Evolutionary conservation across 2,329 filamentous ascomycete genomes (phyloP).

Genomic region (Setomelanomma holmii): DNA sequence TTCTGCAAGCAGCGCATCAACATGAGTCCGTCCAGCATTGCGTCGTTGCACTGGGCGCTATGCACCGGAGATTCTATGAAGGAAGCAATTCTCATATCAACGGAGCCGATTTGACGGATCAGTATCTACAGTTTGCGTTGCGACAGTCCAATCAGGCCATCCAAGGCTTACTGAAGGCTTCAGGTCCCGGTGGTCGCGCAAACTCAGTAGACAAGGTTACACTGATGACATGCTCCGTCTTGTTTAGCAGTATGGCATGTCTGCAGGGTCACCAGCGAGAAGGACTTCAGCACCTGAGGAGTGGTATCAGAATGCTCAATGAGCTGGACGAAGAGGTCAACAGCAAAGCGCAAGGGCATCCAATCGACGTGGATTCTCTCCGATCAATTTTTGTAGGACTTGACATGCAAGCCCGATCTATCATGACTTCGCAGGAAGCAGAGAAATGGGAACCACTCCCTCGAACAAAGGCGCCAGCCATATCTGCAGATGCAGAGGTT

Average conservation of each 20-base stretch:
- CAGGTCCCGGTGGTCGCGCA: conserved; percentile 1
- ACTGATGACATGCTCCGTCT: conserved; percentile 39
- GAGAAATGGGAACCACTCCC: conserved; percentile 33
- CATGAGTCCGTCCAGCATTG: conserved; percentile 40
- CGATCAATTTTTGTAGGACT: conserved; percentile 39
- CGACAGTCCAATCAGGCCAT: conserved; percentile 41
- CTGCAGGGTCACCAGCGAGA: conserved; percentile 40
- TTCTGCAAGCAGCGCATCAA: conserved; percentile 42
- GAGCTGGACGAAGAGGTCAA: conserved; percentile 31
- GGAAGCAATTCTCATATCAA: conserved; percentile 26
- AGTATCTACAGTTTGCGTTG: conserved; percentile 39
- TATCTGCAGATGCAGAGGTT: conserved; percentile 9
- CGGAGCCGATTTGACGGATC: conserved; percentile 28
- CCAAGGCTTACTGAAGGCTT: conserved; percentile 25
- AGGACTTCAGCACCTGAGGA: conserved; percentile 39
- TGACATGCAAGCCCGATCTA: conserved; percentile 38
- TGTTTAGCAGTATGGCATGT: conserved; percentile 42
- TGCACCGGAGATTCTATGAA: conserved; percentile 41
- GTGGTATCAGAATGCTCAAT: conserved; percentile 38
- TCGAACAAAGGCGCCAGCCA: conserved; percentile 7
- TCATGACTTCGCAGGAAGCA: conserved; percentile 29
- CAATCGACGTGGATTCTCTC: conserved; percentile 35
- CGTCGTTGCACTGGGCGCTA: conserved; percentile 38
- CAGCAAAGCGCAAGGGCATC: conserved; percentile 14
- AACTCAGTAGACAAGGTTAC: conserved; percentile 31